Percentiles rank a stretch among this genome's conserved stretches.
Evolutionary conservation across 2,329 filamentous ascomycete species (phyloP).

Genomic region (Stenocarpella maydis): DNA sequence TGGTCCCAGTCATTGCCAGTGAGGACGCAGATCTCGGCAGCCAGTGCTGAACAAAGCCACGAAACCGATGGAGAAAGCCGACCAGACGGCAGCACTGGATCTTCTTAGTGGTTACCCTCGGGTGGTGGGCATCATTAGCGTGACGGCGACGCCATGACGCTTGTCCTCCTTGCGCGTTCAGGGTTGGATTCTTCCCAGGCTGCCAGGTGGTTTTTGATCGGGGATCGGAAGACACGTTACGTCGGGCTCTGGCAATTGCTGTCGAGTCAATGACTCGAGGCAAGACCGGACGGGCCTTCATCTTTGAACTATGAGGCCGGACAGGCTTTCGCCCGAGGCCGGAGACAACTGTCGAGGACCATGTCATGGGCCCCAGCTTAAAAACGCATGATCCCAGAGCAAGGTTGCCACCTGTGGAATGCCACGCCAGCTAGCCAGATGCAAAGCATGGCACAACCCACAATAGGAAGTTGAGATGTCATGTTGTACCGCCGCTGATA

Average conservation of each 20-base stretch:
- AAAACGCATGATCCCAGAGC: conserved; percentile 4
- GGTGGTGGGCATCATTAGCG: conserved; percentile 19
- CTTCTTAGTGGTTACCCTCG: neutral
- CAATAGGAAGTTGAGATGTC: neutral
- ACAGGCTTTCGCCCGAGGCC: neutral
- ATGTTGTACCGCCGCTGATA: neutral
- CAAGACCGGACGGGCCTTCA: neutral
- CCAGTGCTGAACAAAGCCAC: conserved; percentile 5
- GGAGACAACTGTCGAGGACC: neutral
- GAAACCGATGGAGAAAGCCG: conserved; percentile 1
- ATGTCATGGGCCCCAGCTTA: conserved; percentile 11
- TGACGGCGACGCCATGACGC: conserved; percentile 18
- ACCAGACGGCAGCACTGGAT: conserved; percentile 14
- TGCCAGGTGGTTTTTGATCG: neutral
- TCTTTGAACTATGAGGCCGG: neutral
- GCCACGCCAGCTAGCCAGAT: conserved; percentile 3
- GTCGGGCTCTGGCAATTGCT: neutral
- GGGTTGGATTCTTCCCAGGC: neutral
- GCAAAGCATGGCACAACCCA: conserved; percentile 5
- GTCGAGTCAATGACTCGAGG: conserved; percentile 14
- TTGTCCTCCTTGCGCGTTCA: conserved; percentile 5
- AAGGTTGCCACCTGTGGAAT: conserved; percentile 9
- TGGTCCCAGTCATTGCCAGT: conserved; percentile 6
- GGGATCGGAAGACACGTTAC: conserved; percentile 25
- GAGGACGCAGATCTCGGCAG: conserved; percentile 13